Evolutionary conservation across 2,329 filamentous ascomycete genomes (phyloP), one percentile per base, ranked within the genome.

Genomic region (Albophoma yamanashiensis): DNA sequence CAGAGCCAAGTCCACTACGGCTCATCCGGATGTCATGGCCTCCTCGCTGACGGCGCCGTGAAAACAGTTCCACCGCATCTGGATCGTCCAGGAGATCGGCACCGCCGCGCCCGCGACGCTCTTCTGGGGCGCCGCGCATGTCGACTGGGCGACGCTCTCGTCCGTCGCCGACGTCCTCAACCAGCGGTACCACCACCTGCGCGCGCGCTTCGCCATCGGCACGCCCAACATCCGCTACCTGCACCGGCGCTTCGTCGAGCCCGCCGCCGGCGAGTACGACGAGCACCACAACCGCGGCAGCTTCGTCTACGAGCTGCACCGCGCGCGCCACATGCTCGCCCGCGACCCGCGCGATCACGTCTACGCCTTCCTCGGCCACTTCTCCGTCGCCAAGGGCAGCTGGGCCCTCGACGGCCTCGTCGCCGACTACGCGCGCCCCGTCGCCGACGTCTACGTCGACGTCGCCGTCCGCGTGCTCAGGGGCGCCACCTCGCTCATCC

Each of bases 71-170:
- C 67, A 69, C 36, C 68, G 72, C 14, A 67, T 73, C 45, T 74
- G 72, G 72, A 73, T 74, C 38, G 71, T 72, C 27, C 72, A 74
- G 42, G 72, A 74, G 27, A 74, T 74, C 31, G 72, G 72, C 47
- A 74, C 72, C 2, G 42, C 55, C 3, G 65, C 72, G 2, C 64
- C 71, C 0, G 71, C 72, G 0, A 71, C 68, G 2, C 67, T 74
- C 0, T 71, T 69, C 63, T 74, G 72, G 72, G 73, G 72, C 17
- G 62, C 70, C 3, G 63, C 64, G 2, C 63, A 70, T 34, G 63
- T 74, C 7, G 68, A 72, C 58, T 74, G 72, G 73, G 65, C 70
- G 20, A 61, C 61, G 20, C 66, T 73, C 22, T 74, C 70, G 5
- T 61, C 47, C 22, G 72, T 73, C 3, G 67, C 68, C 12, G 69